Evolutionary conservation across 345 rosid species (phyloP).

Genomic region (Linum trigynum): DNA sequence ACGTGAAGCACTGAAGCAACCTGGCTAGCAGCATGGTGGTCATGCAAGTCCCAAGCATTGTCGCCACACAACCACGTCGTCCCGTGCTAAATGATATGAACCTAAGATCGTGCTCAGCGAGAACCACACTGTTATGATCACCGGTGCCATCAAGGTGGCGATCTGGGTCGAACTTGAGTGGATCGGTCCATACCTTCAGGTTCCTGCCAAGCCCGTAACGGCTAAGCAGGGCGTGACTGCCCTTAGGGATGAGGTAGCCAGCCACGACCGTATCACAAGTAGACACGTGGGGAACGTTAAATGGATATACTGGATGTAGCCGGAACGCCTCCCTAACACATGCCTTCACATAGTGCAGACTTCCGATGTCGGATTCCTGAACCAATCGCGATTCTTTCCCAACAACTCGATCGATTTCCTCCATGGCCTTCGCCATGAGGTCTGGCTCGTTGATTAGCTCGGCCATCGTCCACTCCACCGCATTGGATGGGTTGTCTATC

Average conservation of each 20-base stretch:
- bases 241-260: conserved; percentile 2
- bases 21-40: conserved; percentile 14
- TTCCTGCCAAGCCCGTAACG: conserved; percentile 10
- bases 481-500: too few species aligned
- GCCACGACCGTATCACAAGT: background rate
- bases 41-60: conserved; percentile 19
- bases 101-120: background rate
- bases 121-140: background rate
- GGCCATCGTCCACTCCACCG: too few species aligned
- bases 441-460: too few species aligned
- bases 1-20: background rate
- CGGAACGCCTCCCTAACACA: background rate
- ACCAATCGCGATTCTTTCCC: background rate
- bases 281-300: background rate
- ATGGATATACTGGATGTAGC: background rate
- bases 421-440: too few species aligned
- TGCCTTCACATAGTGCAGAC: background rate
- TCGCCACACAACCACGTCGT: background rate
- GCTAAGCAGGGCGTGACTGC: conserved; percentile 23
- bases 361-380: background rate
- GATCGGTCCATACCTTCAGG: background rate
- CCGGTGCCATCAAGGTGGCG: background rate
- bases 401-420: too few species aligned
- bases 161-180: background rate
- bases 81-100: background rate